phyloP scores from a whole-genome alignment of 1,284 basidiomycete genomes.

The Bjerkandera adusta region DNA sequence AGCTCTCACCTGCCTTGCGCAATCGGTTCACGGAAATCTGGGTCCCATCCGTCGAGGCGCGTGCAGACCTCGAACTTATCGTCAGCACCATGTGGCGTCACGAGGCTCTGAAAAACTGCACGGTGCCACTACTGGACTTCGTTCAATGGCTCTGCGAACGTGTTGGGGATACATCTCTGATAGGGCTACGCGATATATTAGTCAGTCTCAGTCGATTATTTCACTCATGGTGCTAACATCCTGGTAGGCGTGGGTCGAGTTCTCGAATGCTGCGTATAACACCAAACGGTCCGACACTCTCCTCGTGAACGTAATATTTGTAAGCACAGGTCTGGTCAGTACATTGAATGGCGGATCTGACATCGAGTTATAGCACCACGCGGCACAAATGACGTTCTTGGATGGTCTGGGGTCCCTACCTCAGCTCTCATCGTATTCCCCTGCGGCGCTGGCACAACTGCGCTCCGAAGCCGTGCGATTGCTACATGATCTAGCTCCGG shows the following conservation, averaged over 20 bases:
- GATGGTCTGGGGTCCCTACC: constrained; percentile 83
- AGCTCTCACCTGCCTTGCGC: constrained; percentile 93
- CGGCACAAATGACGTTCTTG: constrained; percentile 82
- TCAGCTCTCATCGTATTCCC: constrained; percentile 58
- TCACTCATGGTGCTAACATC: constrained; percentile 7
- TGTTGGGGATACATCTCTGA: constrained; percentile 65
- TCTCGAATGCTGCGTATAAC: constrained; percentile 69
- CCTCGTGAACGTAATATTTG: constrained; percentile 60
- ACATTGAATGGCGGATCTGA: neutral
- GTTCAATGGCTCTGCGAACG: constrained; percentile 75
- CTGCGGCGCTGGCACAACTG: constrained; percentile 44
- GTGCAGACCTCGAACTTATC: constrained; percentile 80
- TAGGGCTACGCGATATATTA: constrained; percentile 87
- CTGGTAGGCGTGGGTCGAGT: constrained; percentile 87
- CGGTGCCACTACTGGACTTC: constrained; percentile 75
- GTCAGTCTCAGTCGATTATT: constrained; percentile 44
- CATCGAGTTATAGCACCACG: constrained; percentile 66
- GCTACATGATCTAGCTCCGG: constrained; percentile 52
- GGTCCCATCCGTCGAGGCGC: constrained; percentile 87
- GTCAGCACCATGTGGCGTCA: constrained; percentile 72
- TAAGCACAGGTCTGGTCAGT: constrained; percentile 40
- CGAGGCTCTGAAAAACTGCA: constrained; percentile 57
- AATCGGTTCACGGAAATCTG: constrained; percentile 99
- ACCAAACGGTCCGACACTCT: constrained; percentile 37
- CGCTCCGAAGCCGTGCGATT: constrained; percentile 47